phyloP scores from a whole-genome alignment of 176 grass and related monocot genomes.

The Typha latifolia region DNA sequence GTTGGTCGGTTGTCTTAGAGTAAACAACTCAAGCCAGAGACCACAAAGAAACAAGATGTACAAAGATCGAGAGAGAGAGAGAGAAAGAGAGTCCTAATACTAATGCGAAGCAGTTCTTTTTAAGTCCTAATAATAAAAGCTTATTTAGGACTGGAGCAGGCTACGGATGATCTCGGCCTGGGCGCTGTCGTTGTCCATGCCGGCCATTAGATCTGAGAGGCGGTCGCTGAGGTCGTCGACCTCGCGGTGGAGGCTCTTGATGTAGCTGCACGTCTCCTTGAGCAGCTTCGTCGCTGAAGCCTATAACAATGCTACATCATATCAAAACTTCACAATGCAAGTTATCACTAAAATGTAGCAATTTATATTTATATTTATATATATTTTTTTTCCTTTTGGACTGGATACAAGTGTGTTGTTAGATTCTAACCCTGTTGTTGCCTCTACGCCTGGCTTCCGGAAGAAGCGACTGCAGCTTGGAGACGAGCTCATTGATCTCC shows the following conservation, averaged over 20 bases:
- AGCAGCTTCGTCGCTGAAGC: conserved; percentile 77
- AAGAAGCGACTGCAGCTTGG: conserved; percentile 78
- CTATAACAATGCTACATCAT: conserved; percentile 27
- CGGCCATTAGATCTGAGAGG: conserved; percentile 64
- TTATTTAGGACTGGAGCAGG: conserved; percentile 71
- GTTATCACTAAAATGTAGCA: no score
- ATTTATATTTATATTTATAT: no score
- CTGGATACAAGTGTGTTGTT: no score
- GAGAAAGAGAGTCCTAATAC: conserved; percentile 1
- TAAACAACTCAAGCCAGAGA: conserved; percentile 73
- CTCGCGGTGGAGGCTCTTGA: conserved; percentile 89
- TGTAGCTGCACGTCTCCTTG: conserved; percentile 92
- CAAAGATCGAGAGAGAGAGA: conserved; percentile 15
- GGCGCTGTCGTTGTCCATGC: conserved; percentile 71
- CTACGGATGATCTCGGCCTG: conserved; percentile 80
- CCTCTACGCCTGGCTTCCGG: conserved; percentile 59
- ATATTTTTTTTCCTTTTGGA: no score
- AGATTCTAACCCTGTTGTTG: conserved; percentile 40
- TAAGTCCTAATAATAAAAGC: conserved; percentile 22
- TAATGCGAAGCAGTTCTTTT: neutral
- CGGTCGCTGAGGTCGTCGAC: conserved; percentile 92
- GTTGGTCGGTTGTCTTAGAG: conserved; percentile 90
- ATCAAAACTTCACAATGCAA: no score
- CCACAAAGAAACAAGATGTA: conserved; percentile 49
- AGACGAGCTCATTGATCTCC: conserved; percentile 82